These are phyloP conservation scores for Alternaria sp. DNA, from an alignment of 2,329 filamentous ascomycete genomes.

Conservation along the genomic window DNA sequence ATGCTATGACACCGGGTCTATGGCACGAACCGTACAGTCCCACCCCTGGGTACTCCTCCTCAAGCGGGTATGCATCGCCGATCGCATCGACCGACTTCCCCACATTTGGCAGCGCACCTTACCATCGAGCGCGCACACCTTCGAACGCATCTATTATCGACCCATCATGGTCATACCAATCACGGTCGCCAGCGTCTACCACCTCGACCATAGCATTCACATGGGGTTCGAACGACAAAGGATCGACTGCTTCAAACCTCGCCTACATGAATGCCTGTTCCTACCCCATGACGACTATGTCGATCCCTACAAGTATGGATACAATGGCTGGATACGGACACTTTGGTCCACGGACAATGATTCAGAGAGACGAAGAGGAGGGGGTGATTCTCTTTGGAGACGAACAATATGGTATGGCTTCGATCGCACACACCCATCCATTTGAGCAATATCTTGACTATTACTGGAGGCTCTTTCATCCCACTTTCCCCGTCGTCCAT, in stretches of 20 bases:
- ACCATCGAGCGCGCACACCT: conserved; percentile 47
- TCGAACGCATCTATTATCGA: conserved; percentile 51
- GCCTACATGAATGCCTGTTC: conserved; percentile 33
- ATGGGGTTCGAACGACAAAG: conserved; percentile 44
- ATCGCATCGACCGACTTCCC: conserved; percentile 36
- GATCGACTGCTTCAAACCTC: conserved; percentile 31
- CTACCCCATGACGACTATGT: conserved; percentile 38
- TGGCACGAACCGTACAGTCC: conserved; percentile 42
- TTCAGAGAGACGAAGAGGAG: conserved; percentile 50
- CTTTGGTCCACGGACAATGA: conserved; percentile 44
- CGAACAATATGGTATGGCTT: conserved; percentile 51
- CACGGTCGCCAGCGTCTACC: conserved; percentile 47
- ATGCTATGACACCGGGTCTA: conserved; percentile 26
- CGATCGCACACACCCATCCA: conserved; percentile 41
- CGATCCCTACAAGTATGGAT: conserved; percentile 29
- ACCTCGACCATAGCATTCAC: conserved; percentile 46
- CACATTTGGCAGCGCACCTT: conserved; percentile 42
- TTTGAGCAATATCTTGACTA: conserved; percentile 54
- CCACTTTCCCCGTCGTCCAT: conserved; percentile 56
- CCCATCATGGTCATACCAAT: conserved; percentile 40
- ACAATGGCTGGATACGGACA: conserved; percentile 37
- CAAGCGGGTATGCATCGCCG: conserved; percentile 47
- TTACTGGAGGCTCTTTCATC: conserved; percentile 58
- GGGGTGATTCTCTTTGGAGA: conserved; percentile 46
- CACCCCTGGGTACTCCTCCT: conserved; percentile 45